Evolutionary conservation across 768 basidiomycete species (phyloP).

Genomic region (Kondoa subrosea): DNA sequence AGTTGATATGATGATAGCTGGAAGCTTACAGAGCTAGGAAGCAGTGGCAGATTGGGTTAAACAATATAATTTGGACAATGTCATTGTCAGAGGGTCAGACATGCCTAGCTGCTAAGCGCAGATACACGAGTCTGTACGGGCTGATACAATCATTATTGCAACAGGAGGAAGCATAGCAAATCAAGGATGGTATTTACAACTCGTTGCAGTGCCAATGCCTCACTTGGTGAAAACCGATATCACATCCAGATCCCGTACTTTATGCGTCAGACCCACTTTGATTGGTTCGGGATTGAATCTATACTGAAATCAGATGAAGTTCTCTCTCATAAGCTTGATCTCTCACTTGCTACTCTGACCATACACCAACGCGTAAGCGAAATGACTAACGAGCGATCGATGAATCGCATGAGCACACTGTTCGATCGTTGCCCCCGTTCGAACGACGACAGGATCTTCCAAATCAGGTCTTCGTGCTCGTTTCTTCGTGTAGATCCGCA

Average conservation of each 20-base stretch:
- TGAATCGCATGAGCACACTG: constrained; percentile 34
- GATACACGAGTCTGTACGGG: too few species aligned
- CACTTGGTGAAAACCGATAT: constrained; percentile 6
- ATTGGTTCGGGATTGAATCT: constrained; percentile 29
- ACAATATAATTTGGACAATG: too few species aligned
- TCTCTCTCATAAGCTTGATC: background rate
- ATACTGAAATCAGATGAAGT: background rate
- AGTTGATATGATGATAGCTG: too few species aligned
- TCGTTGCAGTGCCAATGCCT: too few species aligned
- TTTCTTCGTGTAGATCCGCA: constrained; percentile 94
- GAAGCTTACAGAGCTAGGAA: too few species aligned
- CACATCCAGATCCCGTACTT: constrained; percentile 23
- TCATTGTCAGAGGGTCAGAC: too few species aligned
- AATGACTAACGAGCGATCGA: constrained; percentile 4
- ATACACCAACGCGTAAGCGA: background rate
- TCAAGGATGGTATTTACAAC: too few species aligned
- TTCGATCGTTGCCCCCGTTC: constrained; percentile 85
- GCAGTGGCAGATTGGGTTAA: too few species aligned
- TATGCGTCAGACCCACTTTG: constrained; percentile 26
- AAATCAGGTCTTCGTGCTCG: constrained; percentile 69
- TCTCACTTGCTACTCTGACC: background rate
- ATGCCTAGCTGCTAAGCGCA: too few species aligned
- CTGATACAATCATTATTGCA: too few species aligned
- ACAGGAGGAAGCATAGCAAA: too few species aligned
- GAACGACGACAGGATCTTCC: constrained; percentile 62